Conservation (phyloP, 2,329 filamentous ascomycete genomes). For the Diaporthe sp. region DNA sequence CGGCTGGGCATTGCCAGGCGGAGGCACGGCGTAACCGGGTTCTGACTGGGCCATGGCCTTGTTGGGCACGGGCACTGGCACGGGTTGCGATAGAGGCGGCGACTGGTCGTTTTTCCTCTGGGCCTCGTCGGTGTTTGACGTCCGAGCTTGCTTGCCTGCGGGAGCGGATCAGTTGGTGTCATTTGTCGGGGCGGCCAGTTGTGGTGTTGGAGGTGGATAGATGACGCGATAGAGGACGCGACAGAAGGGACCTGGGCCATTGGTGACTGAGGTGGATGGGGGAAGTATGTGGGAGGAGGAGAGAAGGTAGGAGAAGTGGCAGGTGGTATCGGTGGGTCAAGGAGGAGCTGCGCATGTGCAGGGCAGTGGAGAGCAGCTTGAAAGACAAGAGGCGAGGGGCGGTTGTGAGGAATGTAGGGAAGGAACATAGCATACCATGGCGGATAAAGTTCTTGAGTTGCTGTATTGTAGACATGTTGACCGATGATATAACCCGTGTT, state of each 20-base stretch:
- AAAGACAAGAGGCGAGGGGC: not conserved
- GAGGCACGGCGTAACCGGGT: slow-evolving; percentile 48
- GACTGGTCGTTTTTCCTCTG: slow-evolving; percentile 63
- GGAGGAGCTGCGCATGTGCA: not conserved
- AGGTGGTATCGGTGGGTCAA: not conserved
- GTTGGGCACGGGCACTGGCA: slow-evolving; percentile 52
- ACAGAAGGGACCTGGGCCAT: not conserved
- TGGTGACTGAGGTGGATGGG: not conserved
- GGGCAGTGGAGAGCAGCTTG: no score
- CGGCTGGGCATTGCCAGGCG: slow-evolving; percentile 60
- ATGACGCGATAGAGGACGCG: not conserved
- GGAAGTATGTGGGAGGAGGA: not conserved
- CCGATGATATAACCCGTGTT: slow-evolving; percentile 30
- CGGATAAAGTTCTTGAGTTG: slow-evolving; percentile 98
- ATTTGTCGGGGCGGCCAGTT: not conserved
- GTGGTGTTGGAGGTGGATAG: not conserved
- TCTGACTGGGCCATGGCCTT: slow-evolving; percentile 65
- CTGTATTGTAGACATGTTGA: slow-evolving; percentile 80
- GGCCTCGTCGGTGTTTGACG: slow-evolving; percentile 63
- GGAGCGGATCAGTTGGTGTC: slow-evolving; percentile 43
- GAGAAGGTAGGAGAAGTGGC: not conserved
- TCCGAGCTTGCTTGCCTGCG: slow-evolving; percentile 87
- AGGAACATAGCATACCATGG: slow-evolving; percentile 75
- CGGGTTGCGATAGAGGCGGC: slow-evolving; percentile 62
- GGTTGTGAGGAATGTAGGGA: slow-evolving; percentile 10